Percentiles rank a stretch among this genome's conserved stretches.
phyloP scores from a whole-genome alignment of 2,329 filamentous ascomycete species.

The Catunica adiposa region DNA sequence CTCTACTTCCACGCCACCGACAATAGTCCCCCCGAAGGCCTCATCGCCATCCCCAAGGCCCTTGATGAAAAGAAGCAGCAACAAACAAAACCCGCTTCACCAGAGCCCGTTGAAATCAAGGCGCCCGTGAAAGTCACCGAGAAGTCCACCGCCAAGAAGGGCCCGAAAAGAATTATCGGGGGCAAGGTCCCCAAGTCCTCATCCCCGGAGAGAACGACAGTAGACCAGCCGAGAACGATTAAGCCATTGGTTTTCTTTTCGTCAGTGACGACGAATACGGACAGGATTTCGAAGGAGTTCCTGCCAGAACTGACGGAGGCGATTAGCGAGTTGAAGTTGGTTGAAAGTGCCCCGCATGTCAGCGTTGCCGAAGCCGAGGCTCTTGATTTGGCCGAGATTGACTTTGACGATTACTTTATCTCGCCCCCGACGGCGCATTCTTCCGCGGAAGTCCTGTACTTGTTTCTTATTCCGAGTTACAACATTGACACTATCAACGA shows the following conservation, averaged over 20 bases:
- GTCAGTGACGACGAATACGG: constrained; percentile 70
- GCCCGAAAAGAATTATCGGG: constrained; percentile 33
- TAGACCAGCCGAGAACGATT: constrained; percentile 30
- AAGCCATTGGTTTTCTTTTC: constrained; percentile 78
- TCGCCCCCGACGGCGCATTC: constrained; percentile 45
- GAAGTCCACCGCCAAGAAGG: constrained; percentile 5
- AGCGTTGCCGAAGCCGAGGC: constrained; percentile 38
- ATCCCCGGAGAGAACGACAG: constrained; percentile 9
- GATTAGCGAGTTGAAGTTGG: constrained; percentile 31
- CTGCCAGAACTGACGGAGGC: constrained; percentile 35
- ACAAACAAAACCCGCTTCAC: not conserved
- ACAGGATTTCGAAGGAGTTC: constrained; percentile 52
- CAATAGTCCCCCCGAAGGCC: constrained; percentile 20
- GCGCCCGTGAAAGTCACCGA: not conserved
- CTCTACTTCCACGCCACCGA: constrained; percentile 25
- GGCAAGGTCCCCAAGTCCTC: constrained; percentile 19
- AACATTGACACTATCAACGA: constrained; percentile 89
- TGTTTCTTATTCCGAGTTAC: constrained; percentile 76
- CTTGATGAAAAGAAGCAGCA: constrained; percentile 19
- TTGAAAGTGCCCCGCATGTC: constrained; percentile 15
- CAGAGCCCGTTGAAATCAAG: constrained; percentile 9
- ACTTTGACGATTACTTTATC: constrained; percentile 88
- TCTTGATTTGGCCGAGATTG: constrained; percentile 72
- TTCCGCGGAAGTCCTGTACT: constrained; percentile 56
- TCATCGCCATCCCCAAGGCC: constrained; percentile 24